A percentile compares a stretch with the other conserved stretches of the same genome.
Conservation (phyloP, 768 basidiomycete genomes). For the Russula sp. region DNA sequence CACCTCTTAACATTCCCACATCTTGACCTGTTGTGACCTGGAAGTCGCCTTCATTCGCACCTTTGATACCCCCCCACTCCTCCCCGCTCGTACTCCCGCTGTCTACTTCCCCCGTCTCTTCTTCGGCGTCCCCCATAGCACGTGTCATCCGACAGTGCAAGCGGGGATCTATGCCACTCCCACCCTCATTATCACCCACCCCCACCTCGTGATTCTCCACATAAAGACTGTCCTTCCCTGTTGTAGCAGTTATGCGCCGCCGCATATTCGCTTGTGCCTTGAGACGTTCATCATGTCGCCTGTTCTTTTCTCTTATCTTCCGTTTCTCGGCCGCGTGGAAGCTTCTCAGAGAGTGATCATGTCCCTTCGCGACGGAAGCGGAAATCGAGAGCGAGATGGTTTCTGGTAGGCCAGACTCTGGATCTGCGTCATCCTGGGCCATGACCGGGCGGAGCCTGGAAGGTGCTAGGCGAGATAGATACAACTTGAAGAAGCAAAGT, state of each 20-base stretch:
- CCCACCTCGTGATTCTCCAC: constrained; percentile 6
- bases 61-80: constrained; percentile 13
- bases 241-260: not conserved
- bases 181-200: constrained; percentile 2
- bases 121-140: constrained; percentile 21
- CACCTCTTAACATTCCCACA: not conserved
- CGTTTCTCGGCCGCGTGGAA: constrained; percentile 11
- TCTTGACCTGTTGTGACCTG: not conserved
- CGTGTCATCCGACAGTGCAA: constrained; percentile 17
- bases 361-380: constrained; percentile 11
- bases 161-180: constrained; percentile 1
- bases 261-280: constrained; percentile 16
- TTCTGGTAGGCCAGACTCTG: constrained; percentile 19
- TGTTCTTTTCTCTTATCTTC: constrained; percentile 16
- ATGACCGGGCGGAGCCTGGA: not conserved
- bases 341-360: constrained; percentile 6
- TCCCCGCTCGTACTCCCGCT: constrained; percentile 5
- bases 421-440: constrained; percentile 9
- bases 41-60: not conserved
- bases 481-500: not conserved
- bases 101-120: not conserved
- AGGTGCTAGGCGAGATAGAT: not conserved
- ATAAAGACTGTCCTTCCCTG: not conserved
- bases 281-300: constrained; percentile 14
- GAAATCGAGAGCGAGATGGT: constrained; percentile 17